Evolutionary conservation across 495 filamentous ascomycete genomes (phyloP).

Genomic region (Copromyces sp.): DNA sequence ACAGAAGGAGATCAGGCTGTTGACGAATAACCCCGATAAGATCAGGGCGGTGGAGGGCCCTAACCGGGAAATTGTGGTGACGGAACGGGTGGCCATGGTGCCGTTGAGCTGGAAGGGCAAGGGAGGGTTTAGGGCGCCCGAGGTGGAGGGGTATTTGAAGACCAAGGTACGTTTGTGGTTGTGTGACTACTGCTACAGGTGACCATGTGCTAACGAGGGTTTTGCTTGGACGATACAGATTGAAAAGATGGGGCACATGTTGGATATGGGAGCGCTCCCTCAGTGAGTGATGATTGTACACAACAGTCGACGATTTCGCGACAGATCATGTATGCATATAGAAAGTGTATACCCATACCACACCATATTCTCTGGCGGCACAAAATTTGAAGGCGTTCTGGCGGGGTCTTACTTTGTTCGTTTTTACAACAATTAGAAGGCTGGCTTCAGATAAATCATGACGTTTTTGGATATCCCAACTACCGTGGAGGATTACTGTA

Average conservation of each 20-base stretch:
- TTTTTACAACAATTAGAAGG: not conserved
- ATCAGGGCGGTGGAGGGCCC: slow-evolving; percentile 89
- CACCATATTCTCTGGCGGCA: not conserved
- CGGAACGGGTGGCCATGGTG: slow-evolving; percentile 87
- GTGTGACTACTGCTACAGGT: slow-evolving; percentile 1
- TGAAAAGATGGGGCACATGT: slow-evolving; percentile 34
- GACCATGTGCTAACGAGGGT: slow-evolving; percentile 8
- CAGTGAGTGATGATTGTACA: slow-evolving; percentile 6
- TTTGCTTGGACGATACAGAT: slow-evolving; percentile 20
- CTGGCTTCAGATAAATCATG: not conserved
- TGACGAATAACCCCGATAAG: slow-evolving; percentile 99
- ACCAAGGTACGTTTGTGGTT: slow-evolving; percentile 64
- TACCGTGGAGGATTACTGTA: no score
- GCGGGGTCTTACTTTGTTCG: not conserved
- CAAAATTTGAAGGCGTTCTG: not conserved
- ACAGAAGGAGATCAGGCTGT: slow-evolving; percentile 60
- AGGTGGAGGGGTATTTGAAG: slow-evolving; percentile 85
- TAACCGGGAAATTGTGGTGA: slow-evolving; percentile 75
- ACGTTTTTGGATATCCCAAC: no score
- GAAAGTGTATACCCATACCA: not conserved
- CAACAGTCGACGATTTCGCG: not conserved
- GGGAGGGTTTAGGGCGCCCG: slow-evolving; percentile 71
- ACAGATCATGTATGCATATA: not conserved
- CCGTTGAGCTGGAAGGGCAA: slow-evolving; percentile 88
- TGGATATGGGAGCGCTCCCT: slow-evolving; percentile 21